Evolutionary conservation across 2,329 filamentous ascomycete genomes (phyloP), one percentile per base, ranked within the genome.

Genomic region (Cladophialophora immunda): DNA sequence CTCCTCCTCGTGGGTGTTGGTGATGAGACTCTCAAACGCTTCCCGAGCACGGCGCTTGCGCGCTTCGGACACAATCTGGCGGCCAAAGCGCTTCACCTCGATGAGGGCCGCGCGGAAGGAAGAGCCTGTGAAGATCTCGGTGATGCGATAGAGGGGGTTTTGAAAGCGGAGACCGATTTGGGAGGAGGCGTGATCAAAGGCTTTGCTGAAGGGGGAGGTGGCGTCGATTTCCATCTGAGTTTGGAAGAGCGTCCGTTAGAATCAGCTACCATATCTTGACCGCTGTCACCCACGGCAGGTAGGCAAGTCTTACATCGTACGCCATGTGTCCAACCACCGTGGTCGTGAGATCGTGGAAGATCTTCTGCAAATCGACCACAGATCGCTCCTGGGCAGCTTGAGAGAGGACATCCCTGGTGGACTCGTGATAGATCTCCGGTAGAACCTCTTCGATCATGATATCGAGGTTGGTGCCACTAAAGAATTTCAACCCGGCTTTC

Each of bases 311-410:
- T 75, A 81, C 83, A 73, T 88, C 85, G 71, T 90, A 90, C 15
- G 88, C 88, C 85, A 90, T 88, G 68, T 83, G 83, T n/a, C 88
- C 88, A 85, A 90, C 89, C 27, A 90, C 74, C 65, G 87, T 82
- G 25, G 87, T 90, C 1, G 88, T 90, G 54, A 90, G 83, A 73
- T 89, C 87, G 61, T 88, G 86, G 54, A 90, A 85, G 1, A 87
- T 78, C n/a, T 78, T 79, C 71, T 90, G 86, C 56, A 90, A 75
- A 73, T 90, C 86, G 1, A 89, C 77, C 0, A 78, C 67, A 1
- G 66, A 70, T 1, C 73, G 72, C 0, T 74, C 72, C 0, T 74
- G 74, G 1, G 72, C 75, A 34, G 68, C 67, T 0, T 70, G 58
- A 59, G 77, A 72, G 3, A 90, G 77, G 1, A 71, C 57, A 0